phyloP scores from a whole-genome alignment of 345 rosid species.

The Melaleuca alternifolia region DNA sequence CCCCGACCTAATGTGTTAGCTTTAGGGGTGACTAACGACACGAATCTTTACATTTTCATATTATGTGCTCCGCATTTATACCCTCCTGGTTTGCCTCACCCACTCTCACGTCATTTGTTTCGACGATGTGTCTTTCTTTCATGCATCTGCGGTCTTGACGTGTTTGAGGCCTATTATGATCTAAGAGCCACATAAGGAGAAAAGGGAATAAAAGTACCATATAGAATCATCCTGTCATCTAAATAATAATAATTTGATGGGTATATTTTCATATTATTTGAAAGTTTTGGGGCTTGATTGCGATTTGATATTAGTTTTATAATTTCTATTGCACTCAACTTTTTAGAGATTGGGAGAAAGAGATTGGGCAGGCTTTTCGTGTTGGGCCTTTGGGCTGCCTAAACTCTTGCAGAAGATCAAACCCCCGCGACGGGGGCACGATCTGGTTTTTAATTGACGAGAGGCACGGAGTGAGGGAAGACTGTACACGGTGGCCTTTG shows the following conservation, averaged over 20 bases:
- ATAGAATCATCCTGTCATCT: accelerated
- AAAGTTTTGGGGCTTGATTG: neutral
- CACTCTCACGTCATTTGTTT: neutral
- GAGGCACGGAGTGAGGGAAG: neutral
- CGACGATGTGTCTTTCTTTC: neutral
- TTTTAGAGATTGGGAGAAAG: neutral
- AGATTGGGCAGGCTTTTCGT: neutral
- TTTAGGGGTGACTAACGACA: neutral
- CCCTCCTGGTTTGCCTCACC: neutral
- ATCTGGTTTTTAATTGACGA: neutral
- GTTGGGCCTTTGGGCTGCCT: neutral
- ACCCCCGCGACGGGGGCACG: neutral
- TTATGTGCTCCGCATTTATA: neutral
- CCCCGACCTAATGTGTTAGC: neutral
- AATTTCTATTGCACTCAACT: neutral
- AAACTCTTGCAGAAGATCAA: neutral
- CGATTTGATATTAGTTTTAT: accelerated
- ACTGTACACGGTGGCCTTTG: neutral
- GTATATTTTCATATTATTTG: accelerated
- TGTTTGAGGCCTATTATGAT: neutral
- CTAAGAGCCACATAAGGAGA: neutral
- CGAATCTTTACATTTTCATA: neutral
- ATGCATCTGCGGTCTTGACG: accelerated
- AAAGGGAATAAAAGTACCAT: neutral
- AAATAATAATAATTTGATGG: neutral